Base-by-base conservation (phyloP, 1,284 basidiomycete species). In the Cutaneotrichosporon daszewskae region DNA sequence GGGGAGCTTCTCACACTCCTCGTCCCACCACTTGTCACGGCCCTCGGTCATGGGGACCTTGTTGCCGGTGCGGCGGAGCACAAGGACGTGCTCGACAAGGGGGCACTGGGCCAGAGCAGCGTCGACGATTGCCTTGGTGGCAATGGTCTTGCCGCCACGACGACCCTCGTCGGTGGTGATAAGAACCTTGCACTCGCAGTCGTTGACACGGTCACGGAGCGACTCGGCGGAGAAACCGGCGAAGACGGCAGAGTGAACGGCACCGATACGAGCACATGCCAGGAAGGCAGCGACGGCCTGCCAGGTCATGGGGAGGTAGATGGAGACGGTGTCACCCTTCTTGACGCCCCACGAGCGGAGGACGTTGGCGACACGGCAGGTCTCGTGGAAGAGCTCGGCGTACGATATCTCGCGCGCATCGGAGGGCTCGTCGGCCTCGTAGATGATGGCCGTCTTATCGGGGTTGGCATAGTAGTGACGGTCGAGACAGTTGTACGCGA, bases 141-240 rank as follows among this genome's bases (percentile, higher is more conserved):
- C 91, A 57, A 98, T 95, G 12, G 82, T 75, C 78, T 95, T 91
- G 27, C 94, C 94, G 49, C 94, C 95, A 50, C 95, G 82, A 52
- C 80, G 79, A 40, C 94, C 94, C 73, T 98, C 95, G 68, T 98
- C 95, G 32, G 86, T 84, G 12, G 95, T 98, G 67, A 98, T 90
- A 53, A 98, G 77, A 10, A 98, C 88, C 43, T 83, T 81, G 27
- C 83, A 88, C 59, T 80, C 79, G 75, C 92, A 95, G 72, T 98
- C 95, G 47, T 83, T 79, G 31, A 92, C 81, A 49, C 95, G 84
- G 72, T 97, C 95, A 40, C 94, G 82, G 44, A 98, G 82, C 10
- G 87, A 87, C 73, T 97, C 95, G n/a, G 92, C 83, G 9, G 85
- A 90, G 77, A 98, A 98, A 13, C 95, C 94, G 38, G 94, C 94